Conservation (phyloP, 768 basidiomycete genomes). For the Rhizopogon sp. region DNA sequence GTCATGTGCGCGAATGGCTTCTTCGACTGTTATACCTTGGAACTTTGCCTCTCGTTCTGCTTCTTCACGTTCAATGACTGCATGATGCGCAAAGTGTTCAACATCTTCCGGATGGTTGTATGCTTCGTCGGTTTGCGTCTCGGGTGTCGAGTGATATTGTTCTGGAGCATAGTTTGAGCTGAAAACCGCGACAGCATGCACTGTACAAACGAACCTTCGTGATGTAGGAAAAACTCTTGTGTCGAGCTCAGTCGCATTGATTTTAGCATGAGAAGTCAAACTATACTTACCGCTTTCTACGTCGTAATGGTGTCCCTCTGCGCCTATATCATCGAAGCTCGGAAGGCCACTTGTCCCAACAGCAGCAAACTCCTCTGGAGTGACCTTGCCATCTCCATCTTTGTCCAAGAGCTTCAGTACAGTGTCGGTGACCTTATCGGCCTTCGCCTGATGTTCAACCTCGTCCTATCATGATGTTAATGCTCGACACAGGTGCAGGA, state of each 20-base stretch:
- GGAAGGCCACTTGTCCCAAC: constrained; percentile 76
- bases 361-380: constrained; percentile 64
- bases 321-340: constrained; percentile 78
- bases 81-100: constrained; percentile 91
- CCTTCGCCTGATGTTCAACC: constrained; percentile 75
- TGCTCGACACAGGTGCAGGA: background rate
- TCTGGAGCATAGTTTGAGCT: constrained; percentile 38
- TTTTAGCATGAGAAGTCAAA: background rate
- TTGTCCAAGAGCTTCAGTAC: constrained; percentile 72
- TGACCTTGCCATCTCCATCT: constrained; percentile 65
- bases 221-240: constrained; percentile 90
- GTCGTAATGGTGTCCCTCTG: constrained; percentile 92
- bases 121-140: constrained; percentile 94
- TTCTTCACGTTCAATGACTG: constrained; percentile 78
- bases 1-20: constrained; percentile 55
- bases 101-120: constrained; percentile 92
- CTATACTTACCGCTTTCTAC: constrained; percentile 74
- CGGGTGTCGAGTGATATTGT: constrained; percentile 90
- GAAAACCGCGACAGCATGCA: background rate
- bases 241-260: background rate
- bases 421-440: constrained; percentile 66
- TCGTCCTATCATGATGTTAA: constrained; percentile 47
- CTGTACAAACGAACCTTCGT: constrained; percentile 65
- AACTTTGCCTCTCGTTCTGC: constrained; percentile 78
- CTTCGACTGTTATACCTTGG: constrained; percentile 77